Base-by-base conservation (phyloP, 1,284 basidiomycete species). In the Apiotrichum veenhuisii region DNA sequence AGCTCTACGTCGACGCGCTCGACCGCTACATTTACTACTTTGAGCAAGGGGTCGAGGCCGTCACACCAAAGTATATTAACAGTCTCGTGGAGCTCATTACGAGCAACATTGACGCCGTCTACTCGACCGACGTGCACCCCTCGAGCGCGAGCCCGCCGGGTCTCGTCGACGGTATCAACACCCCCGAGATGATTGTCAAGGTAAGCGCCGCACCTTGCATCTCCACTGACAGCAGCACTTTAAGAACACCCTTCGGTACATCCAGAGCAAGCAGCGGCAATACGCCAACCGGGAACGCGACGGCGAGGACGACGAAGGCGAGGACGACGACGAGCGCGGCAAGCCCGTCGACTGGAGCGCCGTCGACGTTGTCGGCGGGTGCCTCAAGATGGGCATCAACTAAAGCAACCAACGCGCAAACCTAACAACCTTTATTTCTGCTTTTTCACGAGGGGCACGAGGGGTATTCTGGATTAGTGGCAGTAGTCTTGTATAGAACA, bases 11-110 rank as follows among this genome's bases (percentile, higher is more conserved):
- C 66, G 91, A 96, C 73, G 89, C 93, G 7, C 84, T 97, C 41
- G 93, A 97, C 74, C 87, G 74, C 58, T 96, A 96, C 73, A 78
- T 96, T 50, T 96, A 91, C 77, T 96, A 95, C 77, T 86, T 95
- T 61, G 93, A 97, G 70, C 88, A 86, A 55, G 89, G 88, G 43
- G 89, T 91, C 22, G 85, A 90, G 58, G 91, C 90, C 22, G 92
- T 95, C 54, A 89, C 91, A 30, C 85, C 93, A 17, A 95, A 94
- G 79, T 96, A 94, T 67, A 87, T 96, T 62, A 95, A 94, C 77
- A 90, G 87, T 59, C 83, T 96, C 46, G 90, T 96, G 23, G 92
- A 96, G 70, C 82, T 96, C 34, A 93, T 96, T 74, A 89, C 90
- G 0, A 86, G 86, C 23, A 90, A 87, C 67, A 90, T 96, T 73